phyloP scores from a whole-genome alignment of 2,329 filamentous ascomycete genomes.

The Magnaporthiopsis incrustans region DNA sequence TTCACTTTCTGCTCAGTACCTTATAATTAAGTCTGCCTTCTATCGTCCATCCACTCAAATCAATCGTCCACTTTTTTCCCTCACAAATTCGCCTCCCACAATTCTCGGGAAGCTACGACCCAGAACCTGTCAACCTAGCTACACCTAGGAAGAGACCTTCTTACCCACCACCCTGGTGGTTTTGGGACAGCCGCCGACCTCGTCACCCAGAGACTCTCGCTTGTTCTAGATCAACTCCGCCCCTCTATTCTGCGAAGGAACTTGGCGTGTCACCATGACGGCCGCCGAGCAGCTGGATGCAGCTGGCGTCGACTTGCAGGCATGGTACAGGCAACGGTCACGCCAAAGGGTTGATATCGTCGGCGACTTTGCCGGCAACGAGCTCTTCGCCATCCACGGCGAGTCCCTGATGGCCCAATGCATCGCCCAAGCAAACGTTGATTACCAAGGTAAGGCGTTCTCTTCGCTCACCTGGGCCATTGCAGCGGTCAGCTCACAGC shows the following conservation, averaged over 20 bases:
- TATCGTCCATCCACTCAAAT: neutral
- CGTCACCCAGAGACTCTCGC: too few species aligned
- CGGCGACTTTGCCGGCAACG: conserved; percentile 67
- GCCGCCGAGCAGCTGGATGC: neutral
- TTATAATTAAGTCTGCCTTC: neutral
- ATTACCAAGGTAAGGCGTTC: conserved; percentile 44
- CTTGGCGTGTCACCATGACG: neutral
- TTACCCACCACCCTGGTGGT: neutral
- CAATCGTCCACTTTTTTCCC: neutral
- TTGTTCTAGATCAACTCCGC: neutral
- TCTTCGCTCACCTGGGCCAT: neutral
- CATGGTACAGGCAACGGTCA: neutral
- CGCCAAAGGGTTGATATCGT: conserved; percentile 51
- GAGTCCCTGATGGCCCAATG: conserved; percentile 62
- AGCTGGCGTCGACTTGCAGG: neutral
- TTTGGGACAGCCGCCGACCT: too few species aligned
- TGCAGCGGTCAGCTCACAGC: neutral
- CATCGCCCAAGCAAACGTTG: conserved; percentile 53
- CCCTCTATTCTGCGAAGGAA: neutral
- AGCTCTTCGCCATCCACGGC: conserved; percentile 65
- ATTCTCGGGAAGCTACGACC: too few species aligned
- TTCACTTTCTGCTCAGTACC: neutral
- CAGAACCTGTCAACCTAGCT: too few species aligned
- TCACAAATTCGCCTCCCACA: neutral
- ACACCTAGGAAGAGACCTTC: neutral